Conservation (phyloP, 306 rosid genomes). For the Lathyrus tuberosus region DNA sequence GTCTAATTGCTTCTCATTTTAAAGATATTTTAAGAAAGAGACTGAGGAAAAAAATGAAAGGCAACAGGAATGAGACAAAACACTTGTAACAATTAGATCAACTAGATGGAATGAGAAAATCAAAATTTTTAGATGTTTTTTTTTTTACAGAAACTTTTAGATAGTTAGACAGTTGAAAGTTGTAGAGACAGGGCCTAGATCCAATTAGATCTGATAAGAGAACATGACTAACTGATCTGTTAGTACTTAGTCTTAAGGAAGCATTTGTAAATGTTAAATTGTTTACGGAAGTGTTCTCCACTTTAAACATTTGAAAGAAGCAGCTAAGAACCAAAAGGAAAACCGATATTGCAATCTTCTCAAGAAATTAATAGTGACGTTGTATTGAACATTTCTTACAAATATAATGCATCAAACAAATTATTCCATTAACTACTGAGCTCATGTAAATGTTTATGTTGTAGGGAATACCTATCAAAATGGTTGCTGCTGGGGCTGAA, state of each 20-base stretch:
- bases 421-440: constrained; percentile 20
- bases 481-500: constrained; percentile 99
- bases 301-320: constrained; percentile 11
- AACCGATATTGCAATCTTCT: background rate
- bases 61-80: constrained; percentile 6
- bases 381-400: background rate
- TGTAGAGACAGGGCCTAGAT: background rate
- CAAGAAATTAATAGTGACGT: background rate
- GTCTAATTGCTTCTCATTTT: constrained; percentile 11
- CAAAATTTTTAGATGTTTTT: background rate
- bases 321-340: constrained; percentile 1
- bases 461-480: constrained; percentile 83
- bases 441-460: constrained; percentile 26
- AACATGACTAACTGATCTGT: background rate
- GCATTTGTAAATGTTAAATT: background rate
- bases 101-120: constrained; percentile 10
- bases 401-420: background rate
- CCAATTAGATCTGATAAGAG: background rate
- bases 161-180: background rate
- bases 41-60: constrained; percentile 1
- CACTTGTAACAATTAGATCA: background rate
- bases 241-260: constrained; percentile 7
- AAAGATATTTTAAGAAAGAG: constrained; percentile 10
- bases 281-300: constrained; percentile 1
- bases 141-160: no score